These are phyloP conservation scores for Pyracantha coccinea DNA, from an alignment of 331 rosid species.

Conservation along the genomic window DNA sequence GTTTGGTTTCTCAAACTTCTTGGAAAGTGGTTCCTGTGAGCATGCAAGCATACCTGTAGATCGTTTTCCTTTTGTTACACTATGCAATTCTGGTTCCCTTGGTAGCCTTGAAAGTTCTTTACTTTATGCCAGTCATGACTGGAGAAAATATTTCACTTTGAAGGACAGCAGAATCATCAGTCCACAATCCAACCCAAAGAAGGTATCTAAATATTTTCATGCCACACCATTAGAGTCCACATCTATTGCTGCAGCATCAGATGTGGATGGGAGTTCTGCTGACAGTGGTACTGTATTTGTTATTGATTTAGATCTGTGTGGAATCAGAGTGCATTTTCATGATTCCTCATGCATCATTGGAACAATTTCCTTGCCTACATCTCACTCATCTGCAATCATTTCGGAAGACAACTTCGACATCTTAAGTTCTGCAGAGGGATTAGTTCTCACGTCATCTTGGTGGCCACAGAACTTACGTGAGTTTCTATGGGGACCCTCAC, in stretches of 20 bases:
- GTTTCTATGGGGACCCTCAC: conserved; percentile 83
- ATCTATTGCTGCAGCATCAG: conserved; percentile 17
- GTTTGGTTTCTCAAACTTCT: conserved; percentile 87
- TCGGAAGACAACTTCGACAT: conserved; percentile 51
- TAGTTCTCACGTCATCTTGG: conserved; percentile 67
- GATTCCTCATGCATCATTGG: conserved; percentile 75
- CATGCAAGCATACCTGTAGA: conserved; percentile 63
- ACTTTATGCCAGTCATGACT: conserved; percentile 42
- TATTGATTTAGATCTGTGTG: conserved; percentile 42
- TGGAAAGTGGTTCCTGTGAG: conserved; percentile 51
- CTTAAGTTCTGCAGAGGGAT: conserved; percentile 63
- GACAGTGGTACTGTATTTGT: conserved; percentile 20
- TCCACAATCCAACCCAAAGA: conserved; percentile 22
- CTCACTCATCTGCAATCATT: conserved; percentile 44
- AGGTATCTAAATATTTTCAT: conserved; percentile 24
- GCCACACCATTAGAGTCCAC: conserved; percentile 23
- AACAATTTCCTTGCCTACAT: conserved; percentile 46
- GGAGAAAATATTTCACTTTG: conserved; percentile 59
- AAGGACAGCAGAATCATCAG: conserved; percentile 40
- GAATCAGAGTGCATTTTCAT: conserved; percentile 70
- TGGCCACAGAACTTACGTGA: conserved; percentile 46
- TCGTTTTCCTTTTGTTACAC: conserved; percentile 67
- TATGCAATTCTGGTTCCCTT: conserved; percentile 53
- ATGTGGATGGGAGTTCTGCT: conserved; percentile 28
- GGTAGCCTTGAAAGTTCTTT: conserved; percentile 50